Evolutionary conservation across 2,329 filamentous ascomycete species (phyloP), one percentile per base, ranked within the genome.

Genomic region (Aspergillus sclerotialis): DNA sequence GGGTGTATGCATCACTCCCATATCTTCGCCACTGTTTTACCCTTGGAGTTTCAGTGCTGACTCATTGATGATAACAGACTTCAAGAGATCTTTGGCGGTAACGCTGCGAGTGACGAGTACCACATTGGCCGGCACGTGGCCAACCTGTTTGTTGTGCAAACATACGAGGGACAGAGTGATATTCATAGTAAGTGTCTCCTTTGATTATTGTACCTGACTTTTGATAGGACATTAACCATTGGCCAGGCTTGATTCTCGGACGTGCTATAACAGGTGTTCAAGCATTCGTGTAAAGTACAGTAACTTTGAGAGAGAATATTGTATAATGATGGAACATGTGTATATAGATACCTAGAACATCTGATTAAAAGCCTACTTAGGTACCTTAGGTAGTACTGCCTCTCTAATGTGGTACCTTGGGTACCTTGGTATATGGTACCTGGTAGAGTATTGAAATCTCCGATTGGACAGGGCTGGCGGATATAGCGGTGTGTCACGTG

Each of bases 41-140:
- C 19, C 11, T 32, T 8, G 14, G 12, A 32, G n/a, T 14, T 29
- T 32, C 29, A 25, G 13, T 28, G 7, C 18, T 16, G 34, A 44
- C 46, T 47, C 29, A 48, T 35, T 24, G 32, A 19, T 28, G 14
- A 28, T 11, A 10, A 30, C 38, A 79, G 75, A 40, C 69, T 98
- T 41, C 92, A 98, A 64, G 92, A 98, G 68, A 77, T 98, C 14
- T 95, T 98, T 66, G 92, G 92, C 38, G 92, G 92, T 18, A 98
- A 98, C 56, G 92, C 92, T n/a, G 87, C 92, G 32, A 94, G 88
- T 55, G 92, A 98, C 52, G 92, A 98, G 67, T 98, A 96, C 56
- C 80, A 80, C 42, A 95, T 98, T 54, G 92, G 87, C 11, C 78
- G 92, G 44, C 92, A 96, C 67, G 92, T 95, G 39, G 82, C 90